Evolutionary conservation across 305 asterid species (phyloP).

Genomic region (Fraxinus floribunda): DNA sequence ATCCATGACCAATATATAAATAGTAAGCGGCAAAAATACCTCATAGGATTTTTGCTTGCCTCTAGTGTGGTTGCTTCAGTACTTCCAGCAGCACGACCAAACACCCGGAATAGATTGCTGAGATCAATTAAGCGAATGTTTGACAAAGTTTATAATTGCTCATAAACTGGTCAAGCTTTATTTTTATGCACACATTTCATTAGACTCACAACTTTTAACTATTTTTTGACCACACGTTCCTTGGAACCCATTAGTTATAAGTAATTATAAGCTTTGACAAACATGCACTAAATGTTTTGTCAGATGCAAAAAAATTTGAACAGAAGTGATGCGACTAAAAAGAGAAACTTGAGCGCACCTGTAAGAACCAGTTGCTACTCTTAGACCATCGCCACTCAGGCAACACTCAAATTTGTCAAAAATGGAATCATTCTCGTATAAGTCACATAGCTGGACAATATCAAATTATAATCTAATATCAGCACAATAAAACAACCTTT

Average conservation of each 20-base stretch:
- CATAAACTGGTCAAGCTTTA: background rate
- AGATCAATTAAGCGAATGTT: conserved; percentile 15
- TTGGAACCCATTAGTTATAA: background rate
- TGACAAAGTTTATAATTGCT: background rate
- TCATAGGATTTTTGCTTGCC: conserved; percentile 97
- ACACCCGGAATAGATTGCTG: conserved; percentile 96
- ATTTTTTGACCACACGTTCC: background rate
- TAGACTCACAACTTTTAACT: background rate
- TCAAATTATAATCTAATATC: conserved; percentile 27
- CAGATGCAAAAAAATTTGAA: background rate
- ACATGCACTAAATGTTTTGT: background rate
- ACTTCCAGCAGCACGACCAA: conserved; percentile 77
- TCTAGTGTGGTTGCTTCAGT: conserved; percentile 87
- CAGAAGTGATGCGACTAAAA: conserved; percentile 3
- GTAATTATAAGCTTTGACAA: background rate
- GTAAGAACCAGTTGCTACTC: conserved; percentile 97
- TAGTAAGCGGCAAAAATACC: conserved; percentile 42
- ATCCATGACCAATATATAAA: conserved; percentile 2
- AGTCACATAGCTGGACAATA: conserved; percentile 73
- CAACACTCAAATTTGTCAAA: conserved; percentile 98
- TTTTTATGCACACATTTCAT: background rate
- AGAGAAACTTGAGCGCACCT: conserved; percentile 43
- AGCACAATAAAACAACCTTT: conserved; percentile 23
- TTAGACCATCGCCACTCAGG: conserved; percentile 91
- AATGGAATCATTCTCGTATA: conserved; percentile 93